Base-by-base conservation (phyloP, 208 protist genomes). In the Trypanosoma vivax region DNA sequence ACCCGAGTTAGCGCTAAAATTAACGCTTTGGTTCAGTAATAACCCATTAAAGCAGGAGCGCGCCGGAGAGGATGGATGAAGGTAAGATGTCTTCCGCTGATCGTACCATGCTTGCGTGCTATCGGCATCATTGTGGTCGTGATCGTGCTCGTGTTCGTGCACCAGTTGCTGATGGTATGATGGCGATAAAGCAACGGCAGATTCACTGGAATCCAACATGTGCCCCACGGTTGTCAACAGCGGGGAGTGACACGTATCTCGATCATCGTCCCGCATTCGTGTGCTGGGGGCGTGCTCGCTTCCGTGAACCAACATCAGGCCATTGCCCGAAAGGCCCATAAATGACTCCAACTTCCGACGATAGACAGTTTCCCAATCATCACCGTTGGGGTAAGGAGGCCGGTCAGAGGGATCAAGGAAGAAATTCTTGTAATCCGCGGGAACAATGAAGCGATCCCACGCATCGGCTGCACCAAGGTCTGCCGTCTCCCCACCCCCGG, bases 371-470 rank as follows among this genome's bases (percentile, higher is more conserved):
- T 60, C 60, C 10, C 24, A 45, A 7, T n/a, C 5, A 48, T 37
- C 43, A 3, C 28, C 45, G 16, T 34, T 10, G 1, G 25, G 1
- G 25, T 50, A 18, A 19, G 23, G 7, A 13, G 30, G 24, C 9
- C 25, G 2, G 25, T 51, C 35, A 18, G n/a, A 27, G n/a, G 51
- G 35, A 25, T 66, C 43, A 38, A 52, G 60, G 13, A 66, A 46
- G 42, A 66, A 66, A 18, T 60, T 46, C 5, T 46, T 52, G 45
- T 39, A 60, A 38, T 66, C 51, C 3, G 29, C 60, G n/a, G 60
- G 29, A 9, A 50, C 60, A 54, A 66, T 66, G 41, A 66, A 66
- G 1, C 60, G 50, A 41, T 66, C 60, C 37, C 60, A 50, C 21
- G 33, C 45, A 11, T 21, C 19, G 9, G 35, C 18, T 1, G 45